Conservation (phyloP, 768 basidiomycete genomes). For the Pisolithus albus region DNA sequence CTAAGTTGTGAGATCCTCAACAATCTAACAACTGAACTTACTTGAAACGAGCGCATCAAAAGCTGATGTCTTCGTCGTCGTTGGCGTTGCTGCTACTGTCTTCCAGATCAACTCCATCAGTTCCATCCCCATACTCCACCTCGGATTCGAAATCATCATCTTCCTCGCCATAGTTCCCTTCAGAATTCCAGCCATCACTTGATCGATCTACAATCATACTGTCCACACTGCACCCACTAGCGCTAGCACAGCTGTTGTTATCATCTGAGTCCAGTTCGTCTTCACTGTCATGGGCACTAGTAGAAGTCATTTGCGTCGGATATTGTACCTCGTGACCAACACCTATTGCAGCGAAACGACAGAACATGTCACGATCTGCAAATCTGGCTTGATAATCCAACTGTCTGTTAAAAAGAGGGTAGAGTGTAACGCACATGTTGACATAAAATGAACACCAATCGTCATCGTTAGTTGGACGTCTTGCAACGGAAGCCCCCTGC, state of each 20-base stretch:
- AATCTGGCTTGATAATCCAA: too few relatives aligned
- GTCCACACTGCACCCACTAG: neutral
- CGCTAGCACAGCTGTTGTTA: neutral
- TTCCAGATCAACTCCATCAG: neutral
- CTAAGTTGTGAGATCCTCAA: neutral
- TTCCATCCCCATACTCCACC: neutral
- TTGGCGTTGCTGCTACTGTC: neutral
- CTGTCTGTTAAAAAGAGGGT: too few relatives aligned
- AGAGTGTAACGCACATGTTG: conserved; percentile 16
- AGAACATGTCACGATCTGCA: too few relatives aligned
- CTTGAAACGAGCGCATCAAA: neutral
- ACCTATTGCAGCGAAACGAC: too few relatives aligned
- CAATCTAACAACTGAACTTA: neutral
- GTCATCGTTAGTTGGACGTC: neutral
- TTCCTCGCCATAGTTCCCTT: neutral
- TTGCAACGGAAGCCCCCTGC: neutral
- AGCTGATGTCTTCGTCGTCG: neutral
- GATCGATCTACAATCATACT: neutral
- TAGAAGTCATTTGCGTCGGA: neutral
- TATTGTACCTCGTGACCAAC: neutral
- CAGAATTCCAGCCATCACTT: neutral
- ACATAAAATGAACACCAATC: conserved; percentile 21
- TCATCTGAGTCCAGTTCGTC: neutral
- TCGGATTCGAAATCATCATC: neutral
- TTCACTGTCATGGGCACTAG: neutral